Conservation (phyloP, 2,329 filamentous ascomycete species). For the Curvularia sp. region DNA sequence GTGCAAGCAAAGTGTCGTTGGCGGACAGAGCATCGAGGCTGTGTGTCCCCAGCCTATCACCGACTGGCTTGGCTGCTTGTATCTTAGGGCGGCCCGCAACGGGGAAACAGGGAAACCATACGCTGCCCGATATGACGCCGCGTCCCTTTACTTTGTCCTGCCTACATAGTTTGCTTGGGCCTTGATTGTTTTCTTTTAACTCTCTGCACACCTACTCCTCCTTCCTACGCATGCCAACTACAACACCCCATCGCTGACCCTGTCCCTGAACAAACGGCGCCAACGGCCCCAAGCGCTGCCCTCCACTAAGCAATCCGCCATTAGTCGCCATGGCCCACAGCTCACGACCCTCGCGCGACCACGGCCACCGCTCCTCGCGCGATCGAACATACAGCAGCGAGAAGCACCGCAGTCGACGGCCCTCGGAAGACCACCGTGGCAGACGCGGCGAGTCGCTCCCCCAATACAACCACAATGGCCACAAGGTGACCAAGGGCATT, state of each 20-base stretch:
- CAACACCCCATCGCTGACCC: conserved; percentile 22
- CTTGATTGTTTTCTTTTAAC: conserved; percentile 8
- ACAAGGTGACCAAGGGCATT: conserved; percentile 54
- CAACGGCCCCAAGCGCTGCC: conserved; percentile 7
- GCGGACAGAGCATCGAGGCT: conserved; percentile 20
- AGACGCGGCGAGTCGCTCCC: conserved; percentile 36
- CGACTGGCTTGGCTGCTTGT: too few relatives aligned
- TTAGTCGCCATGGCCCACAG: conserved; percentile 27
- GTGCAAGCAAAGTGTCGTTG: conserved; percentile 13
- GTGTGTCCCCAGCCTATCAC: conserved; percentile 9
- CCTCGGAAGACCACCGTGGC: conserved; percentile 13
- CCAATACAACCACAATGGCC: conserved; percentile 55
- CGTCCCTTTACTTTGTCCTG: conserved; percentile 9
- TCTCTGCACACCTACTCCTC: neutral
- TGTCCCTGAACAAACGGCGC: conserved; percentile 15
- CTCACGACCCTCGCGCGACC: conserved; percentile 26
- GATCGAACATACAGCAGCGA: conserved; percentile 35
- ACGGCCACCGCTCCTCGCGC: conserved; percentile 25
- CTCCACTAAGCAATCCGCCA: neutral
- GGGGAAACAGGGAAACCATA: conserved; percentile 34
- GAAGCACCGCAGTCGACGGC: conserved; percentile 30
- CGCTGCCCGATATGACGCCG: conserved; percentile 29
- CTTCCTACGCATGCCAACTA: conserved; percentile 18
- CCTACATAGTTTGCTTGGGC: conserved; percentile 5
- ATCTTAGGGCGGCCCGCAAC: conserved; percentile 14